Base-by-base conservation (phyloP, 2,329 filamentous ascomycete species). In the Monilinia fructigena region DNA sequence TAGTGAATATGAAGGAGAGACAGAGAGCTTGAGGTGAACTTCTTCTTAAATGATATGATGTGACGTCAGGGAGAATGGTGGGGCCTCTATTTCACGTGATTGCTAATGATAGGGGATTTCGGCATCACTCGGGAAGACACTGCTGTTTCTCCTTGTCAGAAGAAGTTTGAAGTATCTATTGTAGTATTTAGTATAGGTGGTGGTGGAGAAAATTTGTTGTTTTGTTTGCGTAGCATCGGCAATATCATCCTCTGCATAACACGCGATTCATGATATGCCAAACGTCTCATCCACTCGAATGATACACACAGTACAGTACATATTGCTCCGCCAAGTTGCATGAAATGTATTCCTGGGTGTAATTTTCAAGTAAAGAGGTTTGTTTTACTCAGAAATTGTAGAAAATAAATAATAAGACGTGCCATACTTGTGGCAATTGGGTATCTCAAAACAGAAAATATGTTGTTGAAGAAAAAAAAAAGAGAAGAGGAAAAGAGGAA, bases 41-140 rank as follows among this genome's bases (percentile, higher is more conserved):
- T 26, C 40, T 45, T 58, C 14, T 64, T 52, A 16, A 35, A 35
- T 35, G 50, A 59, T 40, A 40, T 6, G 18, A 23, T 20, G 63
- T 65, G 63, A 65, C 42, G 42, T 65, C 63, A 59, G 42, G 26
- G 28, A n/a, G 23, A 3, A 11, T 52, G 54, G 62, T 59, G 62
- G 62, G 62, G 54, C 54, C 20, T 11, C 4, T 5, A 16, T 52
- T 59, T 38, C 63, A 65, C 63, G 63, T 65, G 63, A 59, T 59
- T 38, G 42, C 16, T 12, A 14, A 48, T 42, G 11, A 42, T 6
- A 23, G n/a, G 28, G 45, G 28, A 31, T 35, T 64, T 58, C 42
- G 42, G 62, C 47, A 55, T 4, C 66, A 70, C 70, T 53, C 55
- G 69, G 65, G 18, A n/a, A 35, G 14, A 47, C 42, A 56, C 54